Evolutionary conservation across 2,329 filamentous ascomycete species (phyloP).

Genomic region (Aureobasidium uvarum): DNA sequence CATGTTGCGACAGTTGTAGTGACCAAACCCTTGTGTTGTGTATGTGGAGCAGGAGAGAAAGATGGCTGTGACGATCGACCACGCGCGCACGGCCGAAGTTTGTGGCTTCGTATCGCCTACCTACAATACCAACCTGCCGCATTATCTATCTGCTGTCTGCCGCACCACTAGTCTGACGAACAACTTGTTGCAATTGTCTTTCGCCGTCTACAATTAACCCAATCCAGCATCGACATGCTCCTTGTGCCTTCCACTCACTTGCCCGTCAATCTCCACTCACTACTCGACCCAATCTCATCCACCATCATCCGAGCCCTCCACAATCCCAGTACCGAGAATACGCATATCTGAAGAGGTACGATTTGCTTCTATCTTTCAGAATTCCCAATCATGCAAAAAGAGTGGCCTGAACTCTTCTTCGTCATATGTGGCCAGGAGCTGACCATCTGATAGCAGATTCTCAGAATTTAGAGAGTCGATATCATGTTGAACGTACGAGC

Average conservation of each 20-base stretch:
- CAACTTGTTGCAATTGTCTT: not conserved
- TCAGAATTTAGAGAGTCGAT: not conserved
- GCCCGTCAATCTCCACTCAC: not conserved
- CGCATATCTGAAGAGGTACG: not conserved
- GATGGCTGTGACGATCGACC: not conserved
- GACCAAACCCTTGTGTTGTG: not conserved
- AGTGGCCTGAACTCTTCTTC: not conserved
- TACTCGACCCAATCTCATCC: not conserved
- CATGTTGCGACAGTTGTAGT: not conserved
- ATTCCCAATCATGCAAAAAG: no score
- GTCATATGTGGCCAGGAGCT: not conserved
- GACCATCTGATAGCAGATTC: not conserved
- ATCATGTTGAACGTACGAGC: slow-evolving; percentile 47
- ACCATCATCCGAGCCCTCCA: not conserved
- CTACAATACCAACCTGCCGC: not conserved
- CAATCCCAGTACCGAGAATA: not conserved
- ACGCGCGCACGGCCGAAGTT: not conserved
- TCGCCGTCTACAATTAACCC: not conserved
- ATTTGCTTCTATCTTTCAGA: not conserved
- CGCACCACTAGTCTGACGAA: not conserved
- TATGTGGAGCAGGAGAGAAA: not conserved
- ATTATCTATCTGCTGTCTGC: not conserved
- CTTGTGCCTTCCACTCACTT: not conserved
- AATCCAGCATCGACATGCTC: not conserved
- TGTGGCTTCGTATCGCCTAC: not conserved